Percentiles rank a stretch among this genome's conserved stretches.
These are phyloP conservation scores for Phytophthora palmivora DNA, from an alignment of 352 stramenopile genomes.

Conservation along the genomic window DNA sequence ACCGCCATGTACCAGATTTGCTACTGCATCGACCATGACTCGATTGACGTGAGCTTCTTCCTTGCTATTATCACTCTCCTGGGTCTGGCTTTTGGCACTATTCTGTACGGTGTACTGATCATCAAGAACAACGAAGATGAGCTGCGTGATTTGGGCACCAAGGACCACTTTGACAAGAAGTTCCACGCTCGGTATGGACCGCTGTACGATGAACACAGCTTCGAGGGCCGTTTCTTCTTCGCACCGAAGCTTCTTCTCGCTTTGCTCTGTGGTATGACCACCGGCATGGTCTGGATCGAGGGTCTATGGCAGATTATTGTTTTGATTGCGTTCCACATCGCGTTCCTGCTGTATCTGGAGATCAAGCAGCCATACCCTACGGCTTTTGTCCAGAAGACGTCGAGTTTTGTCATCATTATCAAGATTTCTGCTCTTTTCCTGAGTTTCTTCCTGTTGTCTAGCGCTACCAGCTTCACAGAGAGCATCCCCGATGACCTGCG, in stretches of 20 bases:
- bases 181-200: constrained; percentile 82
- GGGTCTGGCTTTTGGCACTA: constrained; percentile 78
- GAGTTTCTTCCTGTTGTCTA: constrained; percentile 83
- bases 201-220: constrained; percentile 90
- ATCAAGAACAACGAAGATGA: constrained; percentile 84
- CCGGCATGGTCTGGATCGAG: constrained; percentile 78
- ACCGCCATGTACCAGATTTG: constrained; percentile 89
- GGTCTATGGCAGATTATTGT: constrained; percentile 82
- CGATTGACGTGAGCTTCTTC: constrained; percentile 65
- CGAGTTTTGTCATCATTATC: constrained; percentile 90
- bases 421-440: constrained; percentile 89
- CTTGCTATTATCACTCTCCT: constrained; percentile 73
- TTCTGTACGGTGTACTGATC: constrained; percentile 78
- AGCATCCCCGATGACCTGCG: constrained; percentile 78
- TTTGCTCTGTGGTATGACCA: constrained; percentile 80
- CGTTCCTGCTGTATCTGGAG: constrained; percentile 84
- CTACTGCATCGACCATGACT: constrained; percentile 72
- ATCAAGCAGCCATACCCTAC: constrained; percentile 85
- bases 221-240: constrained; percentile 89
- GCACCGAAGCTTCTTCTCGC: constrained; percentile 83
- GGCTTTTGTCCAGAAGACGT: constrained; percentile 86
- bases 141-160: constrained; percentile 79
- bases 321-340: constrained; percentile 78
- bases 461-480: constrained; percentile 67
- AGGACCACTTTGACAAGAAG: constrained; percentile 87